Conservation (phyloP, 2,329 filamentous ascomycete species). For the Epichloe coenophiala region DNA sequence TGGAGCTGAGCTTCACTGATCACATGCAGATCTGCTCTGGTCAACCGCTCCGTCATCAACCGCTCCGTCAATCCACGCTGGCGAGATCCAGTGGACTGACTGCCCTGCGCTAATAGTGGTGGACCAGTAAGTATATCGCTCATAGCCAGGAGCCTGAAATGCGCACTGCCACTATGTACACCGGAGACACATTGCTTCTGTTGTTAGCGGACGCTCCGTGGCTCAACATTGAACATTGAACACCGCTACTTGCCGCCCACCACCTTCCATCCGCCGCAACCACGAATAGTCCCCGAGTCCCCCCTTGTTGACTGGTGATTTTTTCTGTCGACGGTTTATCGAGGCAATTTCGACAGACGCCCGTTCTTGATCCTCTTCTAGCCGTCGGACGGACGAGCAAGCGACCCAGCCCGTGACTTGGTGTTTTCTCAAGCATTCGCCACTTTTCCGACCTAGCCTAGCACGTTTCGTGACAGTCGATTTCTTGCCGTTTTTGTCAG, state of each 20-base stretch:
- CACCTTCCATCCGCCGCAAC: not conserved
- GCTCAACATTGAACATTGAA: not conserved
- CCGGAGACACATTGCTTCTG: conserved; percentile 3
- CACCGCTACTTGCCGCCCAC: not conserved
- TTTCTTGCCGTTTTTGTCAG: not conserved
- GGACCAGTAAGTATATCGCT: conserved; percentile 3
- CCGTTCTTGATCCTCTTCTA: too few species aligned
- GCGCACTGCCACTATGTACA: not conserved
- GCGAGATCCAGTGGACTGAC: too few species aligned
- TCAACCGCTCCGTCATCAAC: too few species aligned
- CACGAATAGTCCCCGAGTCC: not conserved
- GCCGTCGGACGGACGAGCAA: not conserved
- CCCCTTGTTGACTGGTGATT: not conserved
- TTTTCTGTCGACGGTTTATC: not conserved
- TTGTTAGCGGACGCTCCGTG: not conserved
- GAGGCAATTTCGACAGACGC: conserved; percentile 1
- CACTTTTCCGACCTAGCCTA: not conserved
- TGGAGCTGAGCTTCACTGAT: too few species aligned
- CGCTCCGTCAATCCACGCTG: too few species aligned
- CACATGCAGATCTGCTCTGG: too few species aligned
- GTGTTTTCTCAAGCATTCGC: not conserved
- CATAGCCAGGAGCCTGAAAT: conserved; percentile 4
- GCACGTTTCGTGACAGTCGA: not conserved
- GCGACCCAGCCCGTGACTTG: not conserved
- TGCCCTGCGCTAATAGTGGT: too few species aligned